Evolutionary conservation across 140 eudicot genomes (phyloP).

Genomic region (Senecio squalidus): DNA sequence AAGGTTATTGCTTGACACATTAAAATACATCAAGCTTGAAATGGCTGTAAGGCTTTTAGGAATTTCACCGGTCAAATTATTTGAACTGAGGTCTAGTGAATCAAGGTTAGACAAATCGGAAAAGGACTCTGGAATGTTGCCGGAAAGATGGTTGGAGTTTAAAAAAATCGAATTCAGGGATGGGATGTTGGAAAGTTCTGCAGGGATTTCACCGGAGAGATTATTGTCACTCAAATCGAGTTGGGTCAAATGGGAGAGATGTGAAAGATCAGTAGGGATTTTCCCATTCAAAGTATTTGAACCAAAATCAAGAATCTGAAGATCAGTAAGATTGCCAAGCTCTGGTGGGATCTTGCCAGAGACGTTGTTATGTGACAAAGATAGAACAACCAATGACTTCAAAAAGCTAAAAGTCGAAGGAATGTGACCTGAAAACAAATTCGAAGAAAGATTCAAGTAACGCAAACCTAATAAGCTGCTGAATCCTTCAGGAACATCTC

Average conservation of each 20-base stretch:
- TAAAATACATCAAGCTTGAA: slow-evolving; percentile 43
- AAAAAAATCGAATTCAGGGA: slow-evolving; percentile 36
- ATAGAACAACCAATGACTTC: slow-evolving; percentile 53
- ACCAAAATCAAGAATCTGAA: slow-evolving; percentile 51
- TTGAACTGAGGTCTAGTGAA: slow-evolving; percentile 58
- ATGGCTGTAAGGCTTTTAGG: slow-evolving; percentile 60
- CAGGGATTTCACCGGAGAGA: slow-evolving; percentile 62
- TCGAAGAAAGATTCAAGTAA: slow-evolving; percentile 72
- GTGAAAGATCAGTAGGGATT: slow-evolving; percentile 52
- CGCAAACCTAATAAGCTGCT: slow-evolving; percentile 73
- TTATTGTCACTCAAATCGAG: slow-evolving; percentile 65
- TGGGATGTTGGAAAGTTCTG: slow-evolving; percentile 34
- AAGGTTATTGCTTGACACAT: slow-evolving; percentile 62
- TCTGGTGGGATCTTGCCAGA: slow-evolving; percentile 70
- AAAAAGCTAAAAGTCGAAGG: slow-evolving; percentile 77
- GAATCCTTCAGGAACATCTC: slow-evolving; percentile 83
- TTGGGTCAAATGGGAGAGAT: slow-evolving; percentile 38
- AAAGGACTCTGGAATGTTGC: slow-evolving; percentile 47
- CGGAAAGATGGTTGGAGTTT: slow-evolving; percentile 52
- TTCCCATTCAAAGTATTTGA: slow-evolving; percentile 48
- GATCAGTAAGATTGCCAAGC: slow-evolving; percentile 69
- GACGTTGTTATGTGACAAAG: slow-evolving; percentile 64
- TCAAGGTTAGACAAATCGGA: slow-evolving; percentile 47
- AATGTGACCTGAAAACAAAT: slow-evolving; percentile 66
- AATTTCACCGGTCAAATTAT: slow-evolving; percentile 62